A percentile compares a stretch with the other conserved stretches of the same genome.
These are phyloP conservation scores for Beta corolliflora DNA, from an alignment of 179 eudicot species.

Conservation along the genomic window DNA sequence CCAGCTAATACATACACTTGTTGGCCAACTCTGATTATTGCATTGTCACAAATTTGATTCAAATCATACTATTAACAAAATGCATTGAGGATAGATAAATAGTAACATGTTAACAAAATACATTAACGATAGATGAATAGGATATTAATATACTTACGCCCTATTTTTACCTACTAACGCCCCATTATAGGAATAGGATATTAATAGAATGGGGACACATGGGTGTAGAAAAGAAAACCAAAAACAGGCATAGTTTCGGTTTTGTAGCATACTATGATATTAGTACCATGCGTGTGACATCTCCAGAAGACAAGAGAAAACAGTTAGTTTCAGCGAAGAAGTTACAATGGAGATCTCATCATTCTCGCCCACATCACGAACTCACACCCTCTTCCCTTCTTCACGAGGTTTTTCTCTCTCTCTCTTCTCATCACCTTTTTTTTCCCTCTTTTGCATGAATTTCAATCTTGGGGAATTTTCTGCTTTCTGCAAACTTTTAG, in stretches of 20 bases:
- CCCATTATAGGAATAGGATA: neutral
- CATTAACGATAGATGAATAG: no score
- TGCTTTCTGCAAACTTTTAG: no score
- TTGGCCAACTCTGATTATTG: no score
- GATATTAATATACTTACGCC: no score
- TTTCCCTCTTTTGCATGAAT: neutral
- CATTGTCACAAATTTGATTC: no score
- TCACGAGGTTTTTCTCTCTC: slow-evolving; percentile 30
- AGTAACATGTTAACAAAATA: no score
- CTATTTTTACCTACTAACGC: no score
- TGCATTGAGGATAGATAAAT: no score
- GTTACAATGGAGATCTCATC: slow-evolving; percentile 32
- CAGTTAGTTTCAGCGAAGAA: neutral
- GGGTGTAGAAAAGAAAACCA: no score
- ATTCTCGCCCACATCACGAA: slow-evolving; percentile 23
- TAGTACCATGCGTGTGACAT: neutral
- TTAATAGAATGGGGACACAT: no score
- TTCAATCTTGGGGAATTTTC: neutral
- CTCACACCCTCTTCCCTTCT: slow-evolving; percentile 19
- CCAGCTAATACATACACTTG: no score
- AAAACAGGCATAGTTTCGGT: neutral
- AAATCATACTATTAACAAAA: no score
- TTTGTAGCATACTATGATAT: neutral
- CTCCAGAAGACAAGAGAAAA: neutral
- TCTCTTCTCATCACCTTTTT: neutral